Evolutionary conservation across 257 asterid genomes (phyloP), one percentile per base, ranked within the genome.

Genomic region (Schizonepeta tenuifolia): DNA sequence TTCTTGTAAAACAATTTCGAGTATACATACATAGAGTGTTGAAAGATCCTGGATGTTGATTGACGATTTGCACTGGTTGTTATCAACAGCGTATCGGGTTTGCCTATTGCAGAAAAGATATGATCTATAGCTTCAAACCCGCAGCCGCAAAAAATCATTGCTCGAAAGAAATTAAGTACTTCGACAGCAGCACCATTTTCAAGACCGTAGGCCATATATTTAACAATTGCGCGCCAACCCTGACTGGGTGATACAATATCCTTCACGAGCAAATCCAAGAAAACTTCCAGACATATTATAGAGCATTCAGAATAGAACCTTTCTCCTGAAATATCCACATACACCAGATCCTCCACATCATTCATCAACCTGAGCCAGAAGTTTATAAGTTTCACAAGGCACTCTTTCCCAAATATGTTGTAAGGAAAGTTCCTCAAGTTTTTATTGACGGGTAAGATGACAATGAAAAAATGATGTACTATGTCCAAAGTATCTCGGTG

Each of bases 101-200:
- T 55, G 40, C 10, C 21, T 50, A 86, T 82, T 75, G 80, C 77
- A 10, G 82, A 62, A 60, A 92, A 88, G 46, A 85, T 84, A 53
- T 61, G 70, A 33, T 83, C 69, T 65, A 92, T 57, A 63, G 94
- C 85, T 76, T 77, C 81, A 78, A 92, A 95, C 57, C 81, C 86
- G 79, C 97, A 90, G 57, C 92, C 90, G 43, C 86, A 75, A 72
- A 81, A 83, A 64, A 92, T 78, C 99, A 95, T 87, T 22, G 97
- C 91, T 79, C 81, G 81, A 76, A 83, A 87, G 81, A 95, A 90
- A 54, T 85, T 79, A n/a, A 68, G 80, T 35, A 83, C 66, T 84
- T 86, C 94, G 64, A 73, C 67, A 58, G 81, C 81, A 67, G 76
- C 73, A 59, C 78, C 70, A 53, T 80, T 84, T 71, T 72, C 75